These are phyloP conservation scores for Coemansia sp. DNA, from an alignment of 192 early-diverging fungal genomes.

Conservation along the genomic window DNA sequence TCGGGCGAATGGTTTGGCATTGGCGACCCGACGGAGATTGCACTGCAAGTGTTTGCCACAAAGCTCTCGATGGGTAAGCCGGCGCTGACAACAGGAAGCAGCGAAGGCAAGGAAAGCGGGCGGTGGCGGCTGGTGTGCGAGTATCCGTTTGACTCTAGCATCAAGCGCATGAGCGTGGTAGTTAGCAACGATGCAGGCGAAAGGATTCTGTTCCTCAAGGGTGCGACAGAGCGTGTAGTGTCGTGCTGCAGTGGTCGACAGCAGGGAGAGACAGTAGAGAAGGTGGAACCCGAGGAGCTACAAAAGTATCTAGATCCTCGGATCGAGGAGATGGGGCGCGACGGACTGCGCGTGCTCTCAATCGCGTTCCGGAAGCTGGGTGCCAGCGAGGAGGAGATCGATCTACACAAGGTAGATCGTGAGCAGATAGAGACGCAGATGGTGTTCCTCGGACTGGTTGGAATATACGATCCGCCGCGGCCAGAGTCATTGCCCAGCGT, in stretches of 20 bases:
- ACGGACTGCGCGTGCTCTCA: slow-evolving; percentile 82
- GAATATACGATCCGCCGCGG: slow-evolving; percentile 91
- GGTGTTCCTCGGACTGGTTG: slow-evolving; percentile 85
- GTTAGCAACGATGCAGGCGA: slow-evolving; percentile 51
- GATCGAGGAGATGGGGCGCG: slow-evolving; percentile 73
- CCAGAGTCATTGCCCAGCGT: slow-evolving; percentile 67
- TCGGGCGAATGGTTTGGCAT: slow-evolving; percentile 71
- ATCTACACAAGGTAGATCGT: slow-evolving; percentile 54
- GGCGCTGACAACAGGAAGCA: slow-evolving; percentile 45
- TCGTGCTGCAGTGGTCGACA: slow-evolving; percentile 63
- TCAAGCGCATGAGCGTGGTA: slow-evolving; percentile 92
- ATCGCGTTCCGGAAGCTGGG: slow-evolving; percentile 68
- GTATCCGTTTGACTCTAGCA: slow-evolving; percentile 71
- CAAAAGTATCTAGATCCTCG: slow-evolving; percentile 57
- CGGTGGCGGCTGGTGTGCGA: slow-evolving; percentile 62
- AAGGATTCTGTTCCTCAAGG: slow-evolving; percentile 76
- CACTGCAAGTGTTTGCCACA: slow-evolving; percentile 81
- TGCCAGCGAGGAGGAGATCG: slow-evolving; percentile 20
- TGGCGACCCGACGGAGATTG: slow-evolving; percentile 94
- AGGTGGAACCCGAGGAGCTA: slow-evolving; percentile 39
- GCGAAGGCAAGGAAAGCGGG: slow-evolving; percentile 12
- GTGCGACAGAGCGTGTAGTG: slow-evolving; percentile 89
- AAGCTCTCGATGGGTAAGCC: slow-evolving; percentile 80
- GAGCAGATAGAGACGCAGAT: slow-evolving; percentile 71
- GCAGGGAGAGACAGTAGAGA: slow-evolving; percentile 33